Conservation (phyloP, 495 filamentous ascomycete genomes). For the Tuber calosporum region DNA sequence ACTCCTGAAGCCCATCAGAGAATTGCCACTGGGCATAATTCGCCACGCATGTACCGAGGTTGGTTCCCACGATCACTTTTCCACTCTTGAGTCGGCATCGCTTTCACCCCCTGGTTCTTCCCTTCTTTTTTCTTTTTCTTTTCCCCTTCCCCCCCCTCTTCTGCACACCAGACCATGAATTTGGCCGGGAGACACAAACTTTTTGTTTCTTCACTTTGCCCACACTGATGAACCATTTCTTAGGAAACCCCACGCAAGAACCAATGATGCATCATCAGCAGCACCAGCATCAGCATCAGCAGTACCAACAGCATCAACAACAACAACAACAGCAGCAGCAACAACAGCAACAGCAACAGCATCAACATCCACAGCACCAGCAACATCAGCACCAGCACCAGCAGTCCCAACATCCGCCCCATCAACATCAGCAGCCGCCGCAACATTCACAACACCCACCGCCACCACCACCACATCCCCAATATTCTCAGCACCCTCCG, state of each 20-base stretch:
- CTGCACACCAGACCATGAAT: conserved; percentile 30
- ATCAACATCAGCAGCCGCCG: conserved; percentile 17
- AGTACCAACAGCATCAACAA: conserved; percentile 15
- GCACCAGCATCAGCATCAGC: conserved; percentile 18
- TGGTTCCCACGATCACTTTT: conserved; percentile 21
- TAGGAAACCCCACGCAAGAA: conserved; percentile 27
- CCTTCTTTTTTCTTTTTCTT: not conserved
- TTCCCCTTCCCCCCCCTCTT: too few relatives aligned
- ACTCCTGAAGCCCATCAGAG: conserved; percentile 38
- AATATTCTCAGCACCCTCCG: not conserved
- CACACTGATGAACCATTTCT: conserved; percentile 1
- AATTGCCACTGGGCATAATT: conserved; percentile 32
- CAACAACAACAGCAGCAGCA: conserved; percentile 8
- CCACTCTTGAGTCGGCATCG: conserved; percentile 15
- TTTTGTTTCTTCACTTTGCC: conserved; percentile 18
- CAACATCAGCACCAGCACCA: conserved; percentile 20
- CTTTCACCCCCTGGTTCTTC: conserved; percentile 22
- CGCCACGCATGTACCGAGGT: conserved; percentile 37
- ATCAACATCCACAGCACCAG: not conserved
- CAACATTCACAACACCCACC: conserved; percentile 7
- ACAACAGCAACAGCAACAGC: not conserved
- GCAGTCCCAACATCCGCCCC: conserved; percentile 12
- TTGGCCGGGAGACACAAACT: conserved; percentile 24
- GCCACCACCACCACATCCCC: conserved; percentile 8
- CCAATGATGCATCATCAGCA: conserved; percentile 33